Percentiles rank a stretch among this genome's conserved stretches.
phyloP scores from a whole-genome alignment of 768 basidiomycete species.

The Boletellus emodensis region DNA sequence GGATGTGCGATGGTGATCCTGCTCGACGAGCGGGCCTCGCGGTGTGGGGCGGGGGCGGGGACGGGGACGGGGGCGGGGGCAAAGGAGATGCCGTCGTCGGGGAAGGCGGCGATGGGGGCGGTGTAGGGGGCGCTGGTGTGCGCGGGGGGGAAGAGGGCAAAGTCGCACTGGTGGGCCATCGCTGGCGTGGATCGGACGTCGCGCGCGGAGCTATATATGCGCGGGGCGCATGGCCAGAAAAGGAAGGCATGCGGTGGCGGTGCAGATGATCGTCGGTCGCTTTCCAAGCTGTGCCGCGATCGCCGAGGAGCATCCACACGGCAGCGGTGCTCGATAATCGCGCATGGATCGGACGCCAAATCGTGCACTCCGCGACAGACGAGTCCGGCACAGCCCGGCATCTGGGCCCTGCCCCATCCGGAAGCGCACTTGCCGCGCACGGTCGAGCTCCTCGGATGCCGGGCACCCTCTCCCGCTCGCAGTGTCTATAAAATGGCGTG shows the following conservation, averaged over 20 bases:
- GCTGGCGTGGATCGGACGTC: slow-evolving; percentile 5
- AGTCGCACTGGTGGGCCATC: slow-evolving; percentile 18
- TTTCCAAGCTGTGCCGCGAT: background rate
- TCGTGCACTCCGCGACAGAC: slow-evolving; percentile 21
- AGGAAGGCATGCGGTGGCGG: slow-evolving; percentile 5
- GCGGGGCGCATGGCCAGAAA: slow-evolving; percentile 8
- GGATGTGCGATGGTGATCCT: slow-evolving; percentile 52
- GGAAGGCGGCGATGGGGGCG: slow-evolving; percentile 12
- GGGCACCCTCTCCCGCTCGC: too few relatives aligned
- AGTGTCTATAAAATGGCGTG: too few relatives aligned
- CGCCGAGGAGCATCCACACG: background rate
- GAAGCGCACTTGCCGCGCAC: background rate
- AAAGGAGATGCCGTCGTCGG: slow-evolving; percentile 24
- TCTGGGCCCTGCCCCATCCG: background rate
- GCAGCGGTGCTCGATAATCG: too few relatives aligned
- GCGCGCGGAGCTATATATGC: slow-evolving; percentile 17
- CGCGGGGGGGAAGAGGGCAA: slow-evolving; percentile 9
- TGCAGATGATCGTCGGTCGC: slow-evolving; percentile 20
- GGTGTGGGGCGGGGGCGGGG: slow-evolving; percentile 8
- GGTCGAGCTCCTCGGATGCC: slow-evolving; percentile 24
- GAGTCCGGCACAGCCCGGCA: too few relatives aligned
- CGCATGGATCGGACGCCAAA: slow-evolving; percentile 21
- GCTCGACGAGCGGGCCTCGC: slow-evolving; percentile 10
- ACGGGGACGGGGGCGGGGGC: background rate
- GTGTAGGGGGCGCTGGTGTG: slow-evolving; percentile 4